Conservation (phyloP, 2,329 filamentous ascomycete species). For the Endoconidiophora polonica region DNA sequence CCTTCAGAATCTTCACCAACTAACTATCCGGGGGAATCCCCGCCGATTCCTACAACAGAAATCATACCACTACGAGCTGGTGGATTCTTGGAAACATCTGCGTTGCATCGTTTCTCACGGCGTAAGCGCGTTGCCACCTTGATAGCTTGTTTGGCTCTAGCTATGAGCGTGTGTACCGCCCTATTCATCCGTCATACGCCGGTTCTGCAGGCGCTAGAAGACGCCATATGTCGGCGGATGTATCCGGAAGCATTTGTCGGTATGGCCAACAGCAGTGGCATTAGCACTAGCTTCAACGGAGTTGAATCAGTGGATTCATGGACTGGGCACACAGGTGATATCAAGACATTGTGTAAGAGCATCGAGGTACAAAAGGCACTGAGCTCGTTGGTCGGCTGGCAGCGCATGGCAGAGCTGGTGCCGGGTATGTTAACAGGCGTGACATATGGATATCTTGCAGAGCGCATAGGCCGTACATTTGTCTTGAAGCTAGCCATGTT, state of each 20-base stretch:
- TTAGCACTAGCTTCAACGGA: not conserved
- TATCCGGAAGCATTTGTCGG: not conserved
- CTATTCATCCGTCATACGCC: slow-evolving; percentile 1
- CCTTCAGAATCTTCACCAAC: no score
- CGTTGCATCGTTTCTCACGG: no score
- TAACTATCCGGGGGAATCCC: no score
- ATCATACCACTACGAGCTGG: no score
- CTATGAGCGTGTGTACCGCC: not conserved
- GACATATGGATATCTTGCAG: slow-evolving; percentile 2
- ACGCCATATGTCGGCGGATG: not conserved
- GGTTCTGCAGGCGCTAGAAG: not conserved
- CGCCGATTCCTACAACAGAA: no score
- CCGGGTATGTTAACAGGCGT: slow-evolving; percentile 2
- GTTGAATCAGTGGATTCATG: not conserved
- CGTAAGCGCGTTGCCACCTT: no score
- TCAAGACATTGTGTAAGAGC: not conserved
- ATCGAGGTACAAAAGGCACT: slow-evolving; percentile 1
- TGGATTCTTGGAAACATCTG: no score
- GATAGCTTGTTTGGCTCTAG: no score
- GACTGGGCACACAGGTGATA: no score
- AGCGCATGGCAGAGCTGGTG: not conserved
- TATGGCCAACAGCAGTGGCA: not conserved
- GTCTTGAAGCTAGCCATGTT: not conserved
- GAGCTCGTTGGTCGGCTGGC: not conserved
- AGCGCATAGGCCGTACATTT: not conserved